Base-by-base conservation (phyloP, 2,329 filamentous ascomycete genomes). In the Trichocomaceae sp. region DNA sequence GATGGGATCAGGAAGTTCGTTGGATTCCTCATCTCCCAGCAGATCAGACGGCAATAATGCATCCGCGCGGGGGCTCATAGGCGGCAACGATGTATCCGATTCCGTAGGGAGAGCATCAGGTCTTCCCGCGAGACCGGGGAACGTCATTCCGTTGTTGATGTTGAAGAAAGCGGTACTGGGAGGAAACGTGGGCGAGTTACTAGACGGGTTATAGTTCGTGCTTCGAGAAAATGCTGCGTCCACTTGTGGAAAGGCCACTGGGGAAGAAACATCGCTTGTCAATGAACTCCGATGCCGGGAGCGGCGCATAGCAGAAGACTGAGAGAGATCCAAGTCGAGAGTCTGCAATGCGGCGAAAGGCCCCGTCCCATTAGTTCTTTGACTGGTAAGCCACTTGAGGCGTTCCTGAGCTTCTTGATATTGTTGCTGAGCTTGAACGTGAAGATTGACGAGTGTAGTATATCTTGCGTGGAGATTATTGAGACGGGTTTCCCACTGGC, bases 1-100 rank as follows among this genome's bases (percentile, higher is more conserved):
- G 10, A 65, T 55, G 13, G 65, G 62, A 8, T 64, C 61, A 5
- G 69, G 66, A 39, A 70, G 63, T 49, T 71, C 70, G 6, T 68
- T 63, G 10, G 71, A 71, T 48, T 75, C 72, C 57, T 83, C 80
- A 62, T 83, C 79, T 3, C 79, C 79, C 49, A 83, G 77, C 12
- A 86, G 72, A 62, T 82, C 81, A 1, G 82, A 81, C 3, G 83
- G 83, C 6, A 86, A 68, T 19, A 85, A 67, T 23, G 80, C 77
- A 58, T 82, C 82, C 15, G 82, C 83, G 19, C 80, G 78, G 2
- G 83, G 83, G 62, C 81, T 84, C 81, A 85, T 85, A 12, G 81
- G 80, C 9, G 79, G 81, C 26, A 79, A 79, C 55, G 82, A 64
- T 19, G 71, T 69, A 44, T 84, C 82, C 3, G 77, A 68, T 26